Conservation (phyloP, 1,284 basidiomycete species). For the Dichomitus squalens region DNA sequence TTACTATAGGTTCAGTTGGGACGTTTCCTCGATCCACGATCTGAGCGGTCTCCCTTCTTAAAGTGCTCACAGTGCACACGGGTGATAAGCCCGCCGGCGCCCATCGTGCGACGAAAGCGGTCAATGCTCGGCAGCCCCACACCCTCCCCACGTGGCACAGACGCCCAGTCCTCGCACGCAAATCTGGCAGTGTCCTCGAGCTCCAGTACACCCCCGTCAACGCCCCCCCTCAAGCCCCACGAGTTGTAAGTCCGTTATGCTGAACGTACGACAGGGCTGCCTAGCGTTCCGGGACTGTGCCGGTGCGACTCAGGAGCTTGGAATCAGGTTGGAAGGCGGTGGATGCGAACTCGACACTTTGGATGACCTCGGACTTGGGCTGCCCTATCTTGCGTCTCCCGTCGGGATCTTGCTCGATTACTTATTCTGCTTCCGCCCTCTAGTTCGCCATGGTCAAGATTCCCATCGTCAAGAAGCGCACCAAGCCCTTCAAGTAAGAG, state of each 20-base stretch:
- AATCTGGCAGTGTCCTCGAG: slow-evolving; percentile 13
- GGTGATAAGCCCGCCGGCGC: slow-evolving; percentile 19
- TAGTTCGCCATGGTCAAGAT: slow-evolving; percentile 79
- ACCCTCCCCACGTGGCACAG: slow-evolving; percentile 18
- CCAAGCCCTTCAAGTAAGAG: slow-evolving; percentile 90
- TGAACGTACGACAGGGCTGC: slow-evolving; percentile 16
- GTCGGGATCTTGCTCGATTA: background rate
- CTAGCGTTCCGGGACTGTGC: slow-evolving; percentile 20
- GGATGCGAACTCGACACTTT: slow-evolving; percentile 25
- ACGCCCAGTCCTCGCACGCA: slow-evolving; percentile 8
- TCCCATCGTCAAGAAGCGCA: slow-evolving; percentile 95
- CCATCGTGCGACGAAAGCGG: background rate
- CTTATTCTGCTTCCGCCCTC: slow-evolving; percentile 6
- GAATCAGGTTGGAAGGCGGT: slow-evolving; percentile 16
- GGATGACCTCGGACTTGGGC: slow-evolving; percentile 28
- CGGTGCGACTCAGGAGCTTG: slow-evolving; percentile 19
- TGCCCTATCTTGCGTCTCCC: slow-evolving; percentile 7
- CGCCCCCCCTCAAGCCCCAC: slow-evolving; percentile 36
- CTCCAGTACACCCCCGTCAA: slow-evolving; percentile 20
- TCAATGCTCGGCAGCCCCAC: background rate
- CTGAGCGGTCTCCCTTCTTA: slow-evolving; percentile 16
- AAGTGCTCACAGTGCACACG: slow-evolving; percentile 10
- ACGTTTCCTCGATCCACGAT: slow-evolving; percentile 9
- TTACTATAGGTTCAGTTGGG: slow-evolving; percentile 14
- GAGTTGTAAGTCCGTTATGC: slow-evolving; percentile 41